Evolutionary conservation across 352 stramenopile species (phyloP), one percentile per base, ranked within the genome.

Genomic region (Elongisporangium anandrum): DNA sequence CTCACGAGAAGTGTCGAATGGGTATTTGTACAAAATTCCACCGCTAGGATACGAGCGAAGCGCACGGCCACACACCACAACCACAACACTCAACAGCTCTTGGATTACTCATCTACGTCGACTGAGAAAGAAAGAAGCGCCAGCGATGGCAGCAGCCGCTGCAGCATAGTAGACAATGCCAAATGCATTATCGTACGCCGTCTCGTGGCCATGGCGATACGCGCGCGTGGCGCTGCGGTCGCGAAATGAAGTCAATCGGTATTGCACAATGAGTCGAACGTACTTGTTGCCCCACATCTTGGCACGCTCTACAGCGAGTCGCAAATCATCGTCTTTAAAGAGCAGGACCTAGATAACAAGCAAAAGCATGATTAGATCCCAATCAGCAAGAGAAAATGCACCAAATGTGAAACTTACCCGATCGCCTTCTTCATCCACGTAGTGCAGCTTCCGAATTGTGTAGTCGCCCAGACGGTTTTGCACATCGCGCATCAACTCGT

Each of bases 261-360:
- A 75, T 49, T 79, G 72, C 26, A 93, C 66, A 38, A 85, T 85
- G 3, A 95, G 66, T 0, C 82, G 80, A 50, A 95, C 81, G 58
- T 93, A 94, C 60, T 93, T 92, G 70, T 90, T 92, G 26, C 81
- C 82, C 73, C 83, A 93, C 52, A 72, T 90, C 15, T 80, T 81
- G 6, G 86, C 86, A 54, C 81, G 76, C 17, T 78, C 80, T 10
- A 95, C 86, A 7, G 84, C 85, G 50, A 93, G 80, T 56, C 90
- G 90, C 17, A 95, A 69, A 53, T 95, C 86, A 4, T 81, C 73
- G 61, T 95, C 81, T 13, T 81, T 81, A 26, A 89, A 92, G 17
- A 95, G 66, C 17, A 95, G 50, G 13, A 95, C 69, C 77, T 92
- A 57, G 22, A 52, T 3, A 54, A 39, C 34, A 41, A 38, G 51